Base-by-base conservation (phyloP, 306 rosid species). In the peach (Prunus persica) region DNA sequence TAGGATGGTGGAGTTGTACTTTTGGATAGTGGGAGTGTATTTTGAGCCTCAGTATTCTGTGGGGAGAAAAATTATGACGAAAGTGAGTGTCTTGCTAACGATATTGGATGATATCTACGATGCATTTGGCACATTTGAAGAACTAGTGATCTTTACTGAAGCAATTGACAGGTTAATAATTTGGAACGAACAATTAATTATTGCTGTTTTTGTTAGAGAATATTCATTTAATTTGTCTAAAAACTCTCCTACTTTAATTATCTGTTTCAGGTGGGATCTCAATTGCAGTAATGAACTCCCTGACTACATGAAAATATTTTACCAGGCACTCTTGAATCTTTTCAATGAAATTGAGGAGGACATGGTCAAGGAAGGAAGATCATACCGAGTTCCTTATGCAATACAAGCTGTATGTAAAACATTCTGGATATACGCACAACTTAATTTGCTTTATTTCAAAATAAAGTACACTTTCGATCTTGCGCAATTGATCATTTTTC, bases 81-180 rank as follows among this genome's bases (percentile, higher is more conserved):
- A 84, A 62, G 25, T 63, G 0, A 22, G 61, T 2, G 74, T 69
- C 4, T 30, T 78, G 19, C 11, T 50, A 28, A 63, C 89, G 3
- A 43, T 75, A 0, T n/a, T 90, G 41, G 89, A 88, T 73, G 90
- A 86, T 57, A 74, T 74, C 8, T 90, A 88, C 51, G 96, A 88
- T 38, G 82, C 63, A 2, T 85, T 75, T 67, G 92, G 91, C 4
- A 83, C 89, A n/a, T 16, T 83, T 11, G 88, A 87, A 24, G 96
- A 90, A 7, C 77, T 90, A 5, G 76, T 60, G 20, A 51, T 78
- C 43, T 76, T 90, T 24, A 88, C 86, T 1, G 14, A 60, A 16
- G 91, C 87, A 67, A 61, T 86, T 13, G 73, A 82, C 14, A 88
- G 88, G 92, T 87, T 11, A 5, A 32, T 6, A 38, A 38, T 38